Evolutionary conservation across 768 basidiomycete species (phyloP), one percentile per base, ranked within the genome.

Genomic region (Hygrophorus pudorinus): DNA sequence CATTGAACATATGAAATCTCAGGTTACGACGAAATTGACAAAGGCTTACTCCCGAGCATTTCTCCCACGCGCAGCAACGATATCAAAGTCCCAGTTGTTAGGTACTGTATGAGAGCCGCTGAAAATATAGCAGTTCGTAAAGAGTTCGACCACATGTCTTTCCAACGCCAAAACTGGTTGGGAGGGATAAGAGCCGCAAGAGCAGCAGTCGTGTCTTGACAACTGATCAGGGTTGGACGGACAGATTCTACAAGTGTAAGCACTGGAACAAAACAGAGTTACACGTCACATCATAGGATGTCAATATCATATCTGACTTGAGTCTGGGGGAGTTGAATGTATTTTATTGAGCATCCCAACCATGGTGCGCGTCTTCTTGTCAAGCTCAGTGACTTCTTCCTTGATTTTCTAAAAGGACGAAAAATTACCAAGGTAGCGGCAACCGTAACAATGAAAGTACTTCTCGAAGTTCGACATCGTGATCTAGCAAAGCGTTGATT

Each of bases 151-250:
- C 85, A 88, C 76, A 84, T 76, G 18, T 87, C 84, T 57, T 83
- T 86, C 82, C 82, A 89, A 45, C 77, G 70, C 86, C 86, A 89
- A 48, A 85, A 78, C 50, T 87, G 82, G 51, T 82, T 76, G 24
- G 66, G 67, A 21, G 86, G 86, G 18, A 86, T 66, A 27, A 79
- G 66, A 4, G 54, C 61, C 5, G 77, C 78, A n/a, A 90, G 62
- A 1, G 67, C 65, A 17, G 65, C 62, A 8, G 59, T 71, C 6
- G 66, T 71, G 14, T 70, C 73, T 45, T 64, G 65, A 51, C 79
- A 88, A 50, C 72, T 72, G 9, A 60, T 54, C 21, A 88, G 56
- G 7, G 75, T 63, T 1, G 81, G 78, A 31, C 64, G 68, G 11
- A 83, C 72, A 11, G 71, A 63, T 41, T 73, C 71, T 27, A 87